Evolutionary conservation across 75 land plant species (phyloP).

Genomic region (Larix kaempferi): DNA sequence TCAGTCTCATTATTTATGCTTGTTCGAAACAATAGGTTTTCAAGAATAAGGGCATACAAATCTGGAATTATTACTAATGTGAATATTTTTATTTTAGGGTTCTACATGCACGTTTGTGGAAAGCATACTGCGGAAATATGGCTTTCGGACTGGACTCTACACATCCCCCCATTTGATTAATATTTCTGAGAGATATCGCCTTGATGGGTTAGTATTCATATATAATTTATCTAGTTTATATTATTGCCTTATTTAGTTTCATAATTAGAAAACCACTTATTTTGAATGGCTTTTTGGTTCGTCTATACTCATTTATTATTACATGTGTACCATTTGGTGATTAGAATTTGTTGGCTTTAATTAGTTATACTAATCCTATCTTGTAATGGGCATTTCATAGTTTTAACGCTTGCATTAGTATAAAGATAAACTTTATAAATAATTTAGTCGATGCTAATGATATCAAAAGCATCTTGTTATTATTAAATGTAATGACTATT

Average conservation of each 20-base stretch:
- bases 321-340: not conserved
- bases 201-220: conserved; percentile 65
- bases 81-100: conserved; percentile 39
- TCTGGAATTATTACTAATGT: not conserved
- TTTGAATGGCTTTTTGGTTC: not conserved
- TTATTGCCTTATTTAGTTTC: not conserved
- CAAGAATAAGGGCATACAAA: not conserved
- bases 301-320: not conserved
- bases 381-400: not conserved
- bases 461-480: not conserved
- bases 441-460: not conserved
- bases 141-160: conserved; percentile 82
- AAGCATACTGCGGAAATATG: conserved; percentile 73
- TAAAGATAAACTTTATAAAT: not conserved
- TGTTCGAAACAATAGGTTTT: not conserved
- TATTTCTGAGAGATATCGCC: conserved; percentile 80
- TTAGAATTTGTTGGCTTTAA: not conserved
- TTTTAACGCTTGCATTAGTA: not conserved
- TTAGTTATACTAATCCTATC: not conserved
- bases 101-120: conserved; percentile 87
- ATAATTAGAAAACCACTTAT: not conserved
- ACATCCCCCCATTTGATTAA: conserved; percentile 93
- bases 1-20: not conserved
- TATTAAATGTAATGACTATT: not conserved
- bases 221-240: not conserved